Evolutionary conservation across 2,329 filamentous ascomycete species (phyloP).

Genomic region (Dactylellina haptotyla): DNA sequence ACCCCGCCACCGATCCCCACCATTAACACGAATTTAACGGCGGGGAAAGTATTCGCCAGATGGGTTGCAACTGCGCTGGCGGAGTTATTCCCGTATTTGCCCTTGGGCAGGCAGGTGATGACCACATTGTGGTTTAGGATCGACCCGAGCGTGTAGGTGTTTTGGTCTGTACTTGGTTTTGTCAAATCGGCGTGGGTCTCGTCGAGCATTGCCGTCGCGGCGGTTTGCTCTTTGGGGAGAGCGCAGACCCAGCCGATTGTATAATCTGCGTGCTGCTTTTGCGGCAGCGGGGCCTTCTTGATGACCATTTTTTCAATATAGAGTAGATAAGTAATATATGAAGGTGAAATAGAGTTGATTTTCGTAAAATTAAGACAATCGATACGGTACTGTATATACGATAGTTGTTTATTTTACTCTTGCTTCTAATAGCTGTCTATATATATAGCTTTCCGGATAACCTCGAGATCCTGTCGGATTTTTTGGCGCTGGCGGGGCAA

Average conservation of each 20-base stretch:
- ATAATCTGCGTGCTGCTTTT: slow-evolving; percentile 11
- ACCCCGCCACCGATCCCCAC: slow-evolving; percentile 12
- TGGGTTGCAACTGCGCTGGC: not conserved
- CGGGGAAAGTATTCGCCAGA: not conserved
- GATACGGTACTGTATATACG: too few species aligned
- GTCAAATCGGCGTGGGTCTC: slow-evolving; percentile 47
- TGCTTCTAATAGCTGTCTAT: too few species aligned
- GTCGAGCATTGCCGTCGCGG: slow-evolving; percentile 55
- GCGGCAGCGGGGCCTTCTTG: not conserved
- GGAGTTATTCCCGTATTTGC: not conserved
- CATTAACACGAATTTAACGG: slow-evolving; percentile 7
- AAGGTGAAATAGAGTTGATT: not conserved
- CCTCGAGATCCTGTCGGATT: too few species aligned
- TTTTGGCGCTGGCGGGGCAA: too few species aligned
- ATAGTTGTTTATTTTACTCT: too few species aligned
- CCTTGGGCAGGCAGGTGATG: not conserved
- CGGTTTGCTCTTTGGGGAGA: slow-evolving; percentile 50
- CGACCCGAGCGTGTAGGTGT: slow-evolving; percentile 56
- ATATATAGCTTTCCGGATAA: too few species aligned
- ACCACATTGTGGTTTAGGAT: slow-evolving; percentile 1
- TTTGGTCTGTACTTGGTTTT: slow-evolving; percentile 52
- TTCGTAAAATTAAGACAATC: too few species aligned
- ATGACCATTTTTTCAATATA: not conserved
- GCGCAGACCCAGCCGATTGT: slow-evolving; percentile 54
- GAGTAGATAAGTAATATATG: not conserved